Percentiles rank a stretch among this genome's conserved stretches.
phyloP scores from a whole-genome alignment of 441 rosid species.

The Dalechampia spathulata region DNA sequence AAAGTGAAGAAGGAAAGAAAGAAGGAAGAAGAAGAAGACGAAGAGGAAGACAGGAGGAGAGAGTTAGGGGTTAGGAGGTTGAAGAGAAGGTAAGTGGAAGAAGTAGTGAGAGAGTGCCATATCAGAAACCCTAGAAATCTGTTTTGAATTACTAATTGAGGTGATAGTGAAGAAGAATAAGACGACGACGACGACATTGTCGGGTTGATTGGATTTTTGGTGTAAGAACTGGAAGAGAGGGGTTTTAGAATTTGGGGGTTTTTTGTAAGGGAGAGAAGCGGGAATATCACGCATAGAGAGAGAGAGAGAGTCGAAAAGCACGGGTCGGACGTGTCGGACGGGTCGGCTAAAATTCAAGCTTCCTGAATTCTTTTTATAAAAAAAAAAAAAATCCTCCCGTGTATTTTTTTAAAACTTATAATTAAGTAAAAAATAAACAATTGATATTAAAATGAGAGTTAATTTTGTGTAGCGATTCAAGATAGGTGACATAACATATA shows the following conservation, averaged over 20 bases:
- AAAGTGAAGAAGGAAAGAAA: constrained; percentile 26
- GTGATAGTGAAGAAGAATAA: not conserved
- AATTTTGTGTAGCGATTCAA: too few species aligned
- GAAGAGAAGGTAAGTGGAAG: constrained; percentile 42
- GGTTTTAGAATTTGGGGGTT: not conserved
- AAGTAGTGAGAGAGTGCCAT: constrained; percentile 64
- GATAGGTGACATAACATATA: too few species aligned
- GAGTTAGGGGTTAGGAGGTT: constrained; percentile 23
- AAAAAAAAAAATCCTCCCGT: too few species aligned
- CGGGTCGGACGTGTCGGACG: too few species aligned
- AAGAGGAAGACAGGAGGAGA: constrained; percentile 16
- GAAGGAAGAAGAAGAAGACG: constrained; percentile 5
- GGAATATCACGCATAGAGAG: too few species aligned
- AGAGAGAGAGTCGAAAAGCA: too few species aligned
- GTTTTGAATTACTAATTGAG: constrained; percentile 26
- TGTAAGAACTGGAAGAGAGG: not conserved
- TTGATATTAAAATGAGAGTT: too few species aligned
- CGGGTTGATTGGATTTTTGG: not conserved
- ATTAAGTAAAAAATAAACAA: too few species aligned
- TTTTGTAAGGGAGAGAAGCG: not conserved
- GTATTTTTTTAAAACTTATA: too few species aligned
- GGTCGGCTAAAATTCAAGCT: too few species aligned
- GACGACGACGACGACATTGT: constrained; percentile 11
- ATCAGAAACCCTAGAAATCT: constrained; percentile 58
- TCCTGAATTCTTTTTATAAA: too few species aligned